Evolutionary conservation across 2,329 filamentous ascomycete genomes (phyloP), one percentile per base, ranked within the genome.

Genomic region (Phialemonium atrogriseum): DNA sequence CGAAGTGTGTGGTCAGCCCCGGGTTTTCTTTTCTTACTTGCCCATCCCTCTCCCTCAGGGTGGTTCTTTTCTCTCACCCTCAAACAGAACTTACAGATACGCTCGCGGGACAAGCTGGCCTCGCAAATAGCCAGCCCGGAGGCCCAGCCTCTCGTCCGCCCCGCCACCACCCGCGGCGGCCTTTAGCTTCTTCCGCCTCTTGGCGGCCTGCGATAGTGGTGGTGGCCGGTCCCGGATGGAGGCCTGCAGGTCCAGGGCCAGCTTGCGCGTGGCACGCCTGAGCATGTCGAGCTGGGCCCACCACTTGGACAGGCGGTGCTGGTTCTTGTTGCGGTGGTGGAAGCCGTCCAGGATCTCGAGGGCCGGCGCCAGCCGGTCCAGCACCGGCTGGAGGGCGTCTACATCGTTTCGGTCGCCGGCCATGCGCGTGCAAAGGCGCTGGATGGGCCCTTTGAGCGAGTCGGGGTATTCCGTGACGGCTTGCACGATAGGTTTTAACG

Each of bases 321-420:
- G 89, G 61, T 95, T 96, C 51, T 79, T 80, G 64, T 95, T 91
- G 47, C 87, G 84, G 52, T 85, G 78, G 56, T 80, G 74, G 47
- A 93, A 73, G 43, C 83, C 71, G 48, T 80, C 68, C 26, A 95
- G 73, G 27, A 88, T 59, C 30, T 70, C 53, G 17, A 62, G 45
- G 17, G 67, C 49, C 3, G 62, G 52, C 3, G 46, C 35, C 25
- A 74, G 57, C 16, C 49, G 42, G 28, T 43, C 38, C 32, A 47
- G 39, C 24, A 47, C 37, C 16, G 25, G 14, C 5, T 44, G 35
- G 12, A 36, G 31, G 19, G 32, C 20, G 20, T 13, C 20, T 12
- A 20, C 16, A 13, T 29, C 27, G 27, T 20, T 29, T n/a, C n/a
- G n/a, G n/a, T n/a, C n/a, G n/a, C n/a, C n/a, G n/a, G n/a, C n/a